Percentiles rank a stretch among this genome's conserved stretches.
Conservation (phyloP, 1,139 yeast genomes). For the Blastobotrys indianensis region DNA sequence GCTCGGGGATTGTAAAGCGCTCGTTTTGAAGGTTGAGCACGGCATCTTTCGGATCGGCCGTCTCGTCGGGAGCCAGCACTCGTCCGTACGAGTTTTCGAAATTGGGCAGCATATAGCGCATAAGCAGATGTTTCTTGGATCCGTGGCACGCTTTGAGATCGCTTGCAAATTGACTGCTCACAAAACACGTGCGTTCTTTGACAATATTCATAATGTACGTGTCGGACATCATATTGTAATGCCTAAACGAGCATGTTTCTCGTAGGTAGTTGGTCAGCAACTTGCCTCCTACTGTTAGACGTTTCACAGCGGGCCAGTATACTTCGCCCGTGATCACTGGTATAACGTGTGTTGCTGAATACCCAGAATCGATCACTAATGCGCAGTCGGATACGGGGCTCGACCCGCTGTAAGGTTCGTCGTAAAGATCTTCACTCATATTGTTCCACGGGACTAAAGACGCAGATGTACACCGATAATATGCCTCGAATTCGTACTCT, state of each 20-base stretch:
- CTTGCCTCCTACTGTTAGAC: slow-evolving; percentile 79
- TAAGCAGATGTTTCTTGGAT: slow-evolving; percentile 27
- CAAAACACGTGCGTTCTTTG: slow-evolving; percentile 74
- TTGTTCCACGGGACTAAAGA: slow-evolving; percentile 66
- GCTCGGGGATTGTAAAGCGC: slow-evolving; percentile 80
- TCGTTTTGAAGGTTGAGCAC: slow-evolving; percentile 70
- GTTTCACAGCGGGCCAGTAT: slow-evolving; percentile 70
- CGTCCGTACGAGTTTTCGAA: slow-evolving; percentile 71
- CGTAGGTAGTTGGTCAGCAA: slow-evolving; percentile 73
- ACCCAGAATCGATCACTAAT: slow-evolving; percentile 83
- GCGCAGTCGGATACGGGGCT: slow-evolving; percentile 51
- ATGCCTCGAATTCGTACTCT: slow-evolving; percentile 75
- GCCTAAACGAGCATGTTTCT: slow-evolving; percentile 82
- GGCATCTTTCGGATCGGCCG: slow-evolving; percentile 20
- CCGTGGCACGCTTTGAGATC: slow-evolving; percentile 41
- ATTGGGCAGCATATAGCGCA: slow-evolving; percentile 82
- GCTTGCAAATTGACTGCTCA: slow-evolving; percentile 58
- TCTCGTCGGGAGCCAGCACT: slow-evolving; percentile 38
- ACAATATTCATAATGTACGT: slow-evolving; percentile 77
- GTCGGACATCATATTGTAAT: slow-evolving; percentile 91
- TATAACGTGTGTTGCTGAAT: slow-evolving; percentile 77
- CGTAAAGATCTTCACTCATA: slow-evolving; percentile 16
- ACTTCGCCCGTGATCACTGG: slow-evolving; percentile 80
- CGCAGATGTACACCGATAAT: slow-evolving; percentile 58
- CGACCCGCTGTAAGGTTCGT: slow-evolving; percentile 10